Percentiles rank a stretch among this genome's conserved stretches.
These are phyloP conservation scores for Pythium phragmitis DNA, from an alignment of 352 stramenopile genomes.

Conservation along the genomic window DNA sequence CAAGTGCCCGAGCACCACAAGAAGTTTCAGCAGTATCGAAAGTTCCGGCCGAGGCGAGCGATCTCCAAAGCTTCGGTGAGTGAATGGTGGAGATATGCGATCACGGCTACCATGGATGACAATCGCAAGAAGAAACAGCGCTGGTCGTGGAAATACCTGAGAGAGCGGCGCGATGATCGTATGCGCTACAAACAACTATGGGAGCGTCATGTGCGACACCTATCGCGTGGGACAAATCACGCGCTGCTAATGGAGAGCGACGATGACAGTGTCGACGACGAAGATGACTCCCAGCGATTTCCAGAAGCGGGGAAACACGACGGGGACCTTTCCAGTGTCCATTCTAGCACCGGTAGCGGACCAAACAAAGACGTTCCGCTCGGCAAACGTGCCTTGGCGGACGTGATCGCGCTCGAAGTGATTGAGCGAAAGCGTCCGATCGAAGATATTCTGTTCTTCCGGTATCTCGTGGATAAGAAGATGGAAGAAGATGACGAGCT, in stretches of 20 bases:
- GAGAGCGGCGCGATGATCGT: conserved; percentile 76
- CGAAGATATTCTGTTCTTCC: conserved; percentile 86
- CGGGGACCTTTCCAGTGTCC: conserved; percentile 9
- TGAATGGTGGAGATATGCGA: conserved; percentile 84
- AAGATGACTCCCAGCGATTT: conserved; percentile 14
- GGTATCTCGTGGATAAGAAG: conserved; percentile 69
- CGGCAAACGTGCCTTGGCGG: background rate
- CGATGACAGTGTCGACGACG: conserved; percentile 44
- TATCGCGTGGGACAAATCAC: conserved; percentile 32
- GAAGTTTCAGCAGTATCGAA: conserved; percentile 79
- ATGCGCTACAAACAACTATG: conserved; percentile 72
- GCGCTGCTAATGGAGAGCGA: conserved; percentile 55
- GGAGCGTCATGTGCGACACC: conserved; percentile 34
- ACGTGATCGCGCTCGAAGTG: conserved; percentile 44
- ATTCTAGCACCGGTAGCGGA: conserved; percentile 14
- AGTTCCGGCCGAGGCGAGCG: conserved; percentile 49
- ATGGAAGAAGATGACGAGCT: conserved; percentile 27
- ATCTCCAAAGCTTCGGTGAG: conserved; percentile 51
- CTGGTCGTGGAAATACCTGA: conserved; percentile 85
- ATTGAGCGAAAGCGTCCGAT: conserved; percentile 73
- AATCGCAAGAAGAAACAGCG: conserved; percentile 57
- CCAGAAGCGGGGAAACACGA: conserved; percentile 10
- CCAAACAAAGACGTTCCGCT: conserved; percentile 3
- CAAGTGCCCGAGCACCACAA: conserved; percentile 71
- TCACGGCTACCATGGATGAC: conserved; percentile 60